Evolutionary conservation across 2,329 filamentous ascomycete species (phyloP).

Genomic region (Pseudogymnoascus sp.): DNA sequence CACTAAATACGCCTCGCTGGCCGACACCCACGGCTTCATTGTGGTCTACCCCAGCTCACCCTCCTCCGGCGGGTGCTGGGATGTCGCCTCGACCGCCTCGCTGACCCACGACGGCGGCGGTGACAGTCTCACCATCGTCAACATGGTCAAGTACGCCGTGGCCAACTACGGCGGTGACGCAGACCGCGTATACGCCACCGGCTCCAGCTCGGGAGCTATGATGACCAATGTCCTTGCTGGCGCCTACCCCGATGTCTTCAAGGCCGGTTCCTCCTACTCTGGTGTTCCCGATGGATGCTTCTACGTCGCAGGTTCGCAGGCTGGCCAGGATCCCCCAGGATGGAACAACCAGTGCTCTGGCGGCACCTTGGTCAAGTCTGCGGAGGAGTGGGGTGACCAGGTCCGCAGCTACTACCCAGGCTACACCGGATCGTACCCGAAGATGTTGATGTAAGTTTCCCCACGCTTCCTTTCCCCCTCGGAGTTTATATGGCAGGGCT

Average conservation of each 20-base stretch:
- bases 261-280: constrained; percentile 38
- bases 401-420: constrained; percentile 35
- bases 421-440: constrained; percentile 33
- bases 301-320: constrained; percentile 31
- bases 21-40: constrained; percentile 50
- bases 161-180: constrained; percentile 44
- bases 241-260: constrained; percentile 42
- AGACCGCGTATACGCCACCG: constrained; percentile 47
- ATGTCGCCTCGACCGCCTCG: constrained; percentile 45
- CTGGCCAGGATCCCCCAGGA: constrained; percentile 34
- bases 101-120: constrained; percentile 51
- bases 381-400: constrained; percentile 42
- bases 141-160: constrained; percentile 53
- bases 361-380: constrained; percentile 22
- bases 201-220: constrained; percentile 43
- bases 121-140: constrained; percentile 49
- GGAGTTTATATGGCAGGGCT: background rate
- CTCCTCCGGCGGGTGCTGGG: constrained; percentile 49
- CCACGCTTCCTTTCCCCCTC: background rate
- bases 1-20: constrained; percentile 34
- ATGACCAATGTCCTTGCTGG: constrained; percentile 45
- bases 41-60: constrained; percentile 51
- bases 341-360: constrained; percentile 47
- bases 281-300: constrained; percentile 41
- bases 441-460: constrained; percentile 29